phyloP scores from a whole-genome alignment of 441 rosid species.

The Sinapis alba region DNA sequence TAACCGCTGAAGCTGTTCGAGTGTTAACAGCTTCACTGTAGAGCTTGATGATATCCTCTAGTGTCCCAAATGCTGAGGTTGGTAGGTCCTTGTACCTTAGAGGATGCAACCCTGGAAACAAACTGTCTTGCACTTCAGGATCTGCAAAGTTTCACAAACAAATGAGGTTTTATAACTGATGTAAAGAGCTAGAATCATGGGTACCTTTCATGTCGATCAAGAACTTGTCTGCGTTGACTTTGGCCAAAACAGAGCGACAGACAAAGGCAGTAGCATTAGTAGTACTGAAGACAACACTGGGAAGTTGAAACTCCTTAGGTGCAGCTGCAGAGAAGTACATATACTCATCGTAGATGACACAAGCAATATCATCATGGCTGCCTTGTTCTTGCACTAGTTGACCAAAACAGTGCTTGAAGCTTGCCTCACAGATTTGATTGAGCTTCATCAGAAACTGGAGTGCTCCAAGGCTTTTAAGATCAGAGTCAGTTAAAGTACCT shows the following conservation, averaged over 20 bases:
- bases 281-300: constrained; percentile 48
- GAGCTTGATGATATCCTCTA: constrained; percentile 22
- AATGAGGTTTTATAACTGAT: neutral
- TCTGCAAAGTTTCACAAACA: constrained; percentile 31
- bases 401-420: constrained; percentile 34
- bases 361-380: constrained; percentile 22
- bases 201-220: constrained; percentile 26
- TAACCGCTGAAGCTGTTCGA: constrained; percentile 38
- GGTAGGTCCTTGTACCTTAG: constrained; percentile 41
- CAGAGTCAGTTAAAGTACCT: constrained; percentile 33
- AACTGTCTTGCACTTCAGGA: constrained; percentile 11
- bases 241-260: constrained; percentile 24
- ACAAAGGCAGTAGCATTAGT: constrained; percentile 36
- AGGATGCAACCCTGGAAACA: constrained; percentile 36
- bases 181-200: neutral
- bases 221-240: constrained; percentile 15
- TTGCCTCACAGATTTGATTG: constrained; percentile 33
- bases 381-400: constrained; percentile 16
- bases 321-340: constrained; percentile 49
- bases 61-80: constrained; percentile 18
- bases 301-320: constrained; percentile 43
- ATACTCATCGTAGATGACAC: constrained; percentile 53
- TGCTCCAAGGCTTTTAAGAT: neutral
- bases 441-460: constrained; percentile 22
- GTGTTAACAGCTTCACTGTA: neutral